These are phyloP conservation scores for Dichotomocladium elegans DNA, from an alignment of 371 early-diverging fungal species.

Conservation along the genomic window DNA sequence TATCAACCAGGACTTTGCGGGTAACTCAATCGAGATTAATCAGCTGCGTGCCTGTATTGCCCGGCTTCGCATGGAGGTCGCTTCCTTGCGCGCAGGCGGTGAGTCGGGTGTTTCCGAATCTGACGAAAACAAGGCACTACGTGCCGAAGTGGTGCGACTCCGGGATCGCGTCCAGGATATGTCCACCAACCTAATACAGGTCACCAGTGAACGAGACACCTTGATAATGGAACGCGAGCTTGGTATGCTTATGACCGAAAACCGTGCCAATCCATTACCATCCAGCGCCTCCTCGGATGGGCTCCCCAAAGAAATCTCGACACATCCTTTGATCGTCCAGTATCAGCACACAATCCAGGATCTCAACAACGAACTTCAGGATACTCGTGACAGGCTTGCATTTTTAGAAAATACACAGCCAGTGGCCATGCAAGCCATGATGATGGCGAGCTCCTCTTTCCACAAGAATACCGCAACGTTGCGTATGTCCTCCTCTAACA, in stretches of 20 bases:
- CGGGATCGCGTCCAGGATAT: slow-evolving; percentile 42
- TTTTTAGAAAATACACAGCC: slow-evolving; percentile 18
- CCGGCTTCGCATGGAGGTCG: slow-evolving; percentile 59
- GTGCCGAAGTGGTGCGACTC: slow-evolving; percentile 38
- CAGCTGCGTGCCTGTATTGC: slow-evolving; percentile 64
- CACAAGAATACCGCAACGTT: slow-evolving; percentile 1
- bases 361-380: slow-evolving; percentile 42
- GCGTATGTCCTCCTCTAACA: slow-evolving; percentile 1
- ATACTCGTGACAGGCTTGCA: slow-evolving; percentile 34
- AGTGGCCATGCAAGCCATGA: slow-evolving; percentile 14
- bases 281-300: neutral
- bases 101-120: neutral
- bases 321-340: slow-evolving; percentile 48
- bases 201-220: slow-evolving; percentile 58
- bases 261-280: neutral
- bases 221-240: slow-evolving; percentile 54
- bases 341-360: slow-evolving; percentile 53
- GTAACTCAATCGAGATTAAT: slow-evolving; percentile 56
- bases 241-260: slow-evolving; percentile 27
- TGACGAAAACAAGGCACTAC: slow-evolving; percentile 31
- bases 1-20: slow-evolving; percentile 43
- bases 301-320: slow-evolving; percentile 1
- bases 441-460: slow-evolving; percentile 8
- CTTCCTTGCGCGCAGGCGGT: slow-evolving; percentile 31
- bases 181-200: slow-evolving; percentile 39